phyloP scores from a whole-genome alignment of 768 basidiomycete genomes.

The Clathrus columnatus region DNA sequence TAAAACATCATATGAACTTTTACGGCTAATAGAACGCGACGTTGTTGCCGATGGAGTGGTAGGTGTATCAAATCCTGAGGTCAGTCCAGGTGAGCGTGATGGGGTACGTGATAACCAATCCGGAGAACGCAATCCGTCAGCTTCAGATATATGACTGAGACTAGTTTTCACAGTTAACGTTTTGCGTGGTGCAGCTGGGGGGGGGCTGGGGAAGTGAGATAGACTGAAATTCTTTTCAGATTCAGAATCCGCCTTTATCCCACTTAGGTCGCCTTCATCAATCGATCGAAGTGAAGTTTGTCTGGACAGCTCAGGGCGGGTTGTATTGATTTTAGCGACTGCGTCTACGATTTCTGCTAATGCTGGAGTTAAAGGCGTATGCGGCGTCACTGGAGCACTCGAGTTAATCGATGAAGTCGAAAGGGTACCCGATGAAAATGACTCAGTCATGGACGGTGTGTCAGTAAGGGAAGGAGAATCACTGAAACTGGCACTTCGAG shows the following conservation, averaged over 20 bases:
- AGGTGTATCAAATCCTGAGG: neutral
- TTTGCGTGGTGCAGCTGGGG: neutral
- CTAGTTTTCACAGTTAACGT: neutral
- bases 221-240: neutral
- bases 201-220: neutral
- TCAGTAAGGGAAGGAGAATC: slow-evolving; percentile 8
- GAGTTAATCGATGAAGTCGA: slow-evolving; percentile 3
- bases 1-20: slow-evolving; percentile 6
- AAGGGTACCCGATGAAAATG: neutral
- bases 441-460: neutral
- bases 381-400: slow-evolving; percentile 1
- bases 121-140: neutral
- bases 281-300: slow-evolving; percentile 8
- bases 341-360: slow-evolving; percentile 10
- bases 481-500: slow-evolving; percentile 8
- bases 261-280: neutral
- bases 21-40: slow-evolving; percentile 3
- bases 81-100: neutral
- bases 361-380: slow-evolving; percentile 5
- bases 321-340: neutral
- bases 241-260: neutral
- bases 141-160: slow-evolving; percentile 6
- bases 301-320: neutral
- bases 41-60: neutral
- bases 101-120: neutral